Conservation (phyloP, 257 asterid species). For the Nicotiana tomentosiformis region DNA sequence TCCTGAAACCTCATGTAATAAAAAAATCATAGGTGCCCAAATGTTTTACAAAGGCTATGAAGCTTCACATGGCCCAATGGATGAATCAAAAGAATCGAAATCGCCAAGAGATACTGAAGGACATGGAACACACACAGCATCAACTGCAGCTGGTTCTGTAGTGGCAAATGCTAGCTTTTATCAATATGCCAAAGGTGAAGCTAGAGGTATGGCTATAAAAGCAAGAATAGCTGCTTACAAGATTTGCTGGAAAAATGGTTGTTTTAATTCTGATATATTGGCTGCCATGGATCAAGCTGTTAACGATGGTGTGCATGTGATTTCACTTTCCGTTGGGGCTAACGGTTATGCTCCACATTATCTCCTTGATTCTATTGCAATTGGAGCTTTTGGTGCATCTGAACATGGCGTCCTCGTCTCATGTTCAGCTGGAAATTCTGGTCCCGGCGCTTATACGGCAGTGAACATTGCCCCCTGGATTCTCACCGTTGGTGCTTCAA, state of each 20-base stretch:
- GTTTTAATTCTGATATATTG: conserved; percentile 81
- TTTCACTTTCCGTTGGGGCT: conserved; percentile 84
- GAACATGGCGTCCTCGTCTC: conserved; percentile 81
- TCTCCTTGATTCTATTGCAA: conserved; percentile 70
- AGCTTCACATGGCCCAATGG: conserved; percentile 33
- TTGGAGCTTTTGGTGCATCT: conserved; percentile 72
- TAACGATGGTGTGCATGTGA: conserved; percentile 68
- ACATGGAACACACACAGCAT: conserved; percentile 93
- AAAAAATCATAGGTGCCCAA: conserved; percentile 70
- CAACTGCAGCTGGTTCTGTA: conserved; percentile 83
- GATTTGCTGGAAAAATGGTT: conserved; percentile 70
- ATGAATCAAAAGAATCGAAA: conserved; percentile 34
- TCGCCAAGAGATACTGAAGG: conserved; percentile 95
- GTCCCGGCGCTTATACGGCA: conserved; percentile 62
- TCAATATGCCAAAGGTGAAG: conserved; percentile 72
- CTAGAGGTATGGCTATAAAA: conserved; percentile 85
- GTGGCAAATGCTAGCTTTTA: conserved; percentile 72
- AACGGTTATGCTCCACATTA: conserved; percentile 63
- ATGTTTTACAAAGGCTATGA: conserved; percentile 64
- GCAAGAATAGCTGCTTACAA: conserved; percentile 89
- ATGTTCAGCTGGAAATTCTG: conserved; percentile 88
- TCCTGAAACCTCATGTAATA: conserved; percentile 48
- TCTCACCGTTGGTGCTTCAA: conserved; percentile 92
- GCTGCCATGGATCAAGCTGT: conserved; percentile 84
- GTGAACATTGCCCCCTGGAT: conserved; percentile 94